Percentiles rank a stretch among this genome's conserved stretches.
These are phyloP conservation scores for Trypanosoma caninum DNA, from an alignment of 208 protist genomes.

Conservation along the genomic window DNA sequence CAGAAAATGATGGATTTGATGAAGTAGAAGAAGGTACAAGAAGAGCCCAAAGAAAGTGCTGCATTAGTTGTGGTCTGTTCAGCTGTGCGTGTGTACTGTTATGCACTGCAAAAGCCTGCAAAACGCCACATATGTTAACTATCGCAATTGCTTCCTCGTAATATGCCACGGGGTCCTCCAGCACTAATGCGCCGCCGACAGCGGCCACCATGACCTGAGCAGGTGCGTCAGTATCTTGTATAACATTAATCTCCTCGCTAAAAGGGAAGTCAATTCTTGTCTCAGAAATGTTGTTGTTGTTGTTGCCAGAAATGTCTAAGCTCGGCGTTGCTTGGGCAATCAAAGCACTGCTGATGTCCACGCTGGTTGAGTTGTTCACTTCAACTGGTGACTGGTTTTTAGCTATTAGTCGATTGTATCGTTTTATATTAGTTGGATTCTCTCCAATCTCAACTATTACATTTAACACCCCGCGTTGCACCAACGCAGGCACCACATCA, in stretches of 20 bases:
- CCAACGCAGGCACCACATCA: constrained; percentile 76
- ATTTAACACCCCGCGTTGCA: constrained; percentile 70
- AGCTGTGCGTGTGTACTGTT: constrained; percentile 52
- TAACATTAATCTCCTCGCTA: neutral
- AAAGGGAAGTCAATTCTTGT: neutral
- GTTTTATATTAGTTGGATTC: constrained; percentile 18
- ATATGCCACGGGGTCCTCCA: constrained; percentile 13
- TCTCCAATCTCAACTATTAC: constrained; percentile 47
- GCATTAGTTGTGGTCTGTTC: constrained; percentile 26
- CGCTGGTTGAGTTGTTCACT: neutral
- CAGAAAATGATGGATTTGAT: neutral
- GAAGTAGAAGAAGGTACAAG: constrained; percentile 6
- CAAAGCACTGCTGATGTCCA: neutral
- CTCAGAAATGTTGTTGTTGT: neutral
- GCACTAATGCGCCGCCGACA: neutral
- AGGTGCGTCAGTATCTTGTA: neutral
- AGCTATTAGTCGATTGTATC: constrained; percentile 1
- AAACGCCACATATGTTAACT: constrained; percentile 31
- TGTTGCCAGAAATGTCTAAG: neutral
- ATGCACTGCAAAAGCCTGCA: constrained; percentile 85
- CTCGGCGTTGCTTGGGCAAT: neutral
- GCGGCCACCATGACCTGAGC: neutral
- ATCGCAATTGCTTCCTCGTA: constrained; percentile 30
- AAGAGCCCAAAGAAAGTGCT: constrained; percentile 16
- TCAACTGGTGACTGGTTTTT: neutral